Base-by-base conservation (phyloP, 495 filamentous ascomycete genomes). In the Penicillium herquei region DNA sequence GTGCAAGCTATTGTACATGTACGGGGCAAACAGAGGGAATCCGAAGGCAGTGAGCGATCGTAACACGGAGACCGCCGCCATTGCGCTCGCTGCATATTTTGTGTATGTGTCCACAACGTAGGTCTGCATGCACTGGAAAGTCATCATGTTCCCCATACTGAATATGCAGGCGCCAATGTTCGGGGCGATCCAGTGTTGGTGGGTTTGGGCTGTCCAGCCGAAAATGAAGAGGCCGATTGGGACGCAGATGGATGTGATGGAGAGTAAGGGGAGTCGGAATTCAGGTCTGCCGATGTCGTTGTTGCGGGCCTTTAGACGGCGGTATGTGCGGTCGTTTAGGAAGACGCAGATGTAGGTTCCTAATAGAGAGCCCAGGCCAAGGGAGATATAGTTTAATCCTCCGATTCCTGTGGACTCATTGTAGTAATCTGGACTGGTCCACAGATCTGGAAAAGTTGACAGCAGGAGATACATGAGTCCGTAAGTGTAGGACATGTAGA, bases 391-490 rank as follows among this genome's bases (percentile, higher is more conserved):
- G 71, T 87, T 88, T 2, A 91, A 73, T 4, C 86, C 84, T 40
- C 79, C 86, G 42, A 85, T 82, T 30, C 81, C 84, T 50, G 77
- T 65, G 43, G 74, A 75, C 68, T 87, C 75, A 64, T 81, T 71
- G 75, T 91, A 91, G 30, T 77, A 75, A 0, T 51, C 39, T 6
- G 63, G 59, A 39, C 62, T 66, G 9, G 75, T 78, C 81, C 84
- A 91, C 33, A 91, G 82, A 13, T 57, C 46, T 0, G 87, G 84
- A 69, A 89, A 90, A 31, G 84, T 86, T 5, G 85, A 81, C 6
- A 91, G 76, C 43, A 89, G 78, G 4, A 92, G 81, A 54, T 91
- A 91, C 74, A 86, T 84, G 13, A 89, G 67, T 3, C 87, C 88
- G 69, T 88, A 91, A 37, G 87, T 68, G 63, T 85, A 91, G 53